Percentiles rank a stretch among this genome's conserved stretches.
These are phyloP conservation scores for Suhomyces canberraensis DNA, from an alignment of 805 yeast genomes.

Conservation along the genomic window DNA sequence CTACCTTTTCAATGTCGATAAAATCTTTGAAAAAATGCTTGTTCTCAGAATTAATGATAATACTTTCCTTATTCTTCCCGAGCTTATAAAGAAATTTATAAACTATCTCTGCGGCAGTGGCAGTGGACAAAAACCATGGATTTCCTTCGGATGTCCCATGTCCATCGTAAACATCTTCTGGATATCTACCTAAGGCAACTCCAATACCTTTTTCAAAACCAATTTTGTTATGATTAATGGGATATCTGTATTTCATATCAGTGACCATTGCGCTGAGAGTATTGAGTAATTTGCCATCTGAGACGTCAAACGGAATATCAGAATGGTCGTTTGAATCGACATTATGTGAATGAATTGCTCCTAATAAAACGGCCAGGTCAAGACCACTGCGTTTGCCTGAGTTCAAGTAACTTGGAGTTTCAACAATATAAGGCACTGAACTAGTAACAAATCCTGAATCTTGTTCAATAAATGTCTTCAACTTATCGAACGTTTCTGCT, in stretches of 20 bases:
- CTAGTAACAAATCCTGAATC: slow-evolving; percentile 39
- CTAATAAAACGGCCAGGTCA: slow-evolving; percentile 73
- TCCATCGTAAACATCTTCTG: slow-evolving; percentile 89
- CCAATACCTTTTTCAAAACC: slow-evolving; percentile 38
- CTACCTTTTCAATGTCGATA: slow-evolving; percentile 15
- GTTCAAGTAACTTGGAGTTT: slow-evolving; percentile 52
- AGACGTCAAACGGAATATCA: slow-evolving; percentile 60
- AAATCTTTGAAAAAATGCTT: slow-evolving; percentile 32
- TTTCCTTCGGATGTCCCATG: slow-evolving; percentile 71
- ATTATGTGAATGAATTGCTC: slow-evolving; percentile 46
- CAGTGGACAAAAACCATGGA: slow-evolving; percentile 88
- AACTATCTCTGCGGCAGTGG: slow-evolving; percentile 62
- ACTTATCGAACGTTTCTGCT: slow-evolving; percentile 24
- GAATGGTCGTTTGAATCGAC: slow-evolving; percentile 30
- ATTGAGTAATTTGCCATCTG: slow-evolving; percentile 55
- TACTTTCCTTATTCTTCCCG: slow-evolving; percentile 36
- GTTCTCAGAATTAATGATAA: slow-evolving; percentile 35
- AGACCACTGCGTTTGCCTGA: slow-evolving; percentile 60
- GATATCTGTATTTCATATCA: slow-evolving; percentile 73
- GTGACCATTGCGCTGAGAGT: slow-evolving; percentile 60
- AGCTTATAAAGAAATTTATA: slow-evolving; percentile 52
- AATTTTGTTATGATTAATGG: slow-evolving; percentile 58
- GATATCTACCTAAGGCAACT: slow-evolving; percentile 84
- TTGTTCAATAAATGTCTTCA: slow-evolving; percentile 36
- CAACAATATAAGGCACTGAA: slow-evolving; percentile 57